Base-by-base conservation (phyloP, 2,329 filamentous ascomycete genomes). In the Fusarium longipes region DNA sequence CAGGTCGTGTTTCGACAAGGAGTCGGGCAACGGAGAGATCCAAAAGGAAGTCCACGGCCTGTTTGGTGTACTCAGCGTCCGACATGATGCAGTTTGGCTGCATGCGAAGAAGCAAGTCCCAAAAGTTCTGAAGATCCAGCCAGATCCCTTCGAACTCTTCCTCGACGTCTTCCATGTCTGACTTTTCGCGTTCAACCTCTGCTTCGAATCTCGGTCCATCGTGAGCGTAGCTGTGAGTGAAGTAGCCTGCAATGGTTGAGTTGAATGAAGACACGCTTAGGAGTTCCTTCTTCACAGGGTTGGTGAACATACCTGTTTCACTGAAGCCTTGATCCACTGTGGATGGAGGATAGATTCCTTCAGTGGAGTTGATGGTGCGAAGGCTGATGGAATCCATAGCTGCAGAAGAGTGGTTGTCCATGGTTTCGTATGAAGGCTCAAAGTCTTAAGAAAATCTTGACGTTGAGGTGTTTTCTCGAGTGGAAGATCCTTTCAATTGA, bases 71-170 rank as follows among this genome's bases (percentile, higher is more conserved):
- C 22, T 25, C 20, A 2, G 6, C 2, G 9, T 58, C 8, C 8
- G n/a, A 18, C 1, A 39, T 47, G 35, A 67, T 36, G 6, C 40
- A 24, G 43, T 71, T 71, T 1, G 68, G 69, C 18, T 71, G 69
- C 35, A 63, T 63, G 2, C 63, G 57, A 7, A 71, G 42, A 43
- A 70, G 44, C 1, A 43, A 12, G 22, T 70, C 68, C 59, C 66
- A 67, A 11, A 71, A 68, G 1, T 63, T 2, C 52, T 70, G 65
- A 1, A 58, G 18, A 10, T 54, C 35, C 0, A 63, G 39, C 69
- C 69, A 71, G 5, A 70, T 49, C 2, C 44, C 35, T 10, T 67
- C 58, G 14, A 50, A 63, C 8, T 56, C 54, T 14, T 33, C 12
- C 17, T 32, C 38, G 6, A 55, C n/a, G 6, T 62, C 47, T 4